A percentile compares a stretch with the other conserved stretches of the same genome.
phyloP scores from a whole-genome alignment of 177 flowering plant species.

The Vitis hybrid region DNA sequence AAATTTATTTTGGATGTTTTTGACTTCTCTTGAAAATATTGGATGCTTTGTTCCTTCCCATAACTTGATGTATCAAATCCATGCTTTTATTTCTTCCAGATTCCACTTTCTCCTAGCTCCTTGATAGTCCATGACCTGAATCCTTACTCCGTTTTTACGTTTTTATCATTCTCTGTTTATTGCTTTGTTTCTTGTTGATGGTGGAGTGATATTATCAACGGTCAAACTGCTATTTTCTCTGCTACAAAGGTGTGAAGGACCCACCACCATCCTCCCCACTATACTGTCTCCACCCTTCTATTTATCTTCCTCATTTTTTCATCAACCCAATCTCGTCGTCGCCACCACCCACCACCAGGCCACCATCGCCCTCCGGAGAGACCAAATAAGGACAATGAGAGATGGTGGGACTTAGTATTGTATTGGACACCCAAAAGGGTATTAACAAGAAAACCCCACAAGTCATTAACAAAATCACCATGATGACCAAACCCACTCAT shows the following conservation, averaged over 20 bases:
- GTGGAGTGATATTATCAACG: too few relatives aligned
- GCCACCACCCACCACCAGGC: neutral
- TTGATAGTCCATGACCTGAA: too few relatives aligned
- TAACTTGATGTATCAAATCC: too few relatives aligned
- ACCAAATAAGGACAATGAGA: slow-evolving; percentile 13
- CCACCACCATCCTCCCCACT: slow-evolving; percentile 15
- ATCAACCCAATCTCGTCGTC: neutral
- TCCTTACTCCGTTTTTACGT: too few relatives aligned
- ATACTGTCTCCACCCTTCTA: slow-evolving; percentile 3
- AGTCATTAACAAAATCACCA: slow-evolving; percentile 42
- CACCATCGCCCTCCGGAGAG: neutral
- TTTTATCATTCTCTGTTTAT: too few relatives aligned
- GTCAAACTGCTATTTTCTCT: neutral
- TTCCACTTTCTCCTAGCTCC: too few relatives aligned
- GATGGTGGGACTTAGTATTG: slow-evolving; percentile 72
- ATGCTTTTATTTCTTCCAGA: too few relatives aligned
- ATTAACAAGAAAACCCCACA: slow-evolving; percentile 24
- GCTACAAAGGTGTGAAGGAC: slow-evolving; percentile 13
- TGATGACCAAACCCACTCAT: slow-evolving; percentile 22
- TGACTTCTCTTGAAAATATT: too few relatives aligned
- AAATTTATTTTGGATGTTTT: too few relatives aligned
- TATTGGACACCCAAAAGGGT: slow-evolving; percentile 45
- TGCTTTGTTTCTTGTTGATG: too few relatives aligned
- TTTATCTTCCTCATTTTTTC: slow-evolving; percentile 5
- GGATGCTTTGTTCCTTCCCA: too few relatives aligned